These are phyloP conservation scores for Macrophomina tecta DNA, from an alignment of 2,329 filamentous ascomycete genomes.

Conservation along the genomic window DNA sequence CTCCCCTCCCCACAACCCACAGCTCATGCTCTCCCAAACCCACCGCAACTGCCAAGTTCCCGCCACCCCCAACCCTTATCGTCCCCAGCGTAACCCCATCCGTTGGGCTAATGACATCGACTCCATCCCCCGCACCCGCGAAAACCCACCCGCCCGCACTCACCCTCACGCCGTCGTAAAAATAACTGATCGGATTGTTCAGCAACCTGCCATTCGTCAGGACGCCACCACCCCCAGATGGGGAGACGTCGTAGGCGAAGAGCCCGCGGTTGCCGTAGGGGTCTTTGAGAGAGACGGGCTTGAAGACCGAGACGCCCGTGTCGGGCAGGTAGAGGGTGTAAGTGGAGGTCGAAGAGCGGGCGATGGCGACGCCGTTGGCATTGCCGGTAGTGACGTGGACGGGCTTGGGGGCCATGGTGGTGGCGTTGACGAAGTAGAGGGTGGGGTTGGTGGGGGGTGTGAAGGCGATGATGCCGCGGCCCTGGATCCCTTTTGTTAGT, in stretches of 20 bases:
- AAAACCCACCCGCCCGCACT: conserved; percentile 30
- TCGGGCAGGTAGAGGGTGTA: neutral
- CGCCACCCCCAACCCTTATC: conserved; percentile 31
- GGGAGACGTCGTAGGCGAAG: conserved; percentile 27
- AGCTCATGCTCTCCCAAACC: conserved; percentile 29
- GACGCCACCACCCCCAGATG: neutral
- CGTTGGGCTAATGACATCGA: conserved; percentile 31
- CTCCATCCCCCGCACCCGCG: conserved; percentile 30
- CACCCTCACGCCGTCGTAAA: conserved; percentile 30
- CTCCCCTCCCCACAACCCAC: conserved; percentile 30
- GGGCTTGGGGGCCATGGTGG: conserved; percentile 30
- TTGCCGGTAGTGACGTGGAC: conserved; percentile 31
- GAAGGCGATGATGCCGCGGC: conserved; percentile 29
- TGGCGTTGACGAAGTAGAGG: conserved; percentile 30
- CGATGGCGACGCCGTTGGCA: conserved; percentile 30
- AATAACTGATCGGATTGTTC: conserved; percentile 31
- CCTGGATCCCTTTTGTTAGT: neutral
- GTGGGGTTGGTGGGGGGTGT: neutral
- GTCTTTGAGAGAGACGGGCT: conserved; percentile 18
- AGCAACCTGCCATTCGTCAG: conserved; percentile 29
- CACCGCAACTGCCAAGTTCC: conserved; percentile 29
- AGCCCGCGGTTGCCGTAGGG: conserved; percentile 29
- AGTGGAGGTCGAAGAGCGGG: neutral
- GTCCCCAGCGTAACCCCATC: conserved; percentile 30
- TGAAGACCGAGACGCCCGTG: conserved; percentile 3